Conservation (phyloP, 2,329 filamentous ascomycete species). For the Botrytis fragariae region DNA sequence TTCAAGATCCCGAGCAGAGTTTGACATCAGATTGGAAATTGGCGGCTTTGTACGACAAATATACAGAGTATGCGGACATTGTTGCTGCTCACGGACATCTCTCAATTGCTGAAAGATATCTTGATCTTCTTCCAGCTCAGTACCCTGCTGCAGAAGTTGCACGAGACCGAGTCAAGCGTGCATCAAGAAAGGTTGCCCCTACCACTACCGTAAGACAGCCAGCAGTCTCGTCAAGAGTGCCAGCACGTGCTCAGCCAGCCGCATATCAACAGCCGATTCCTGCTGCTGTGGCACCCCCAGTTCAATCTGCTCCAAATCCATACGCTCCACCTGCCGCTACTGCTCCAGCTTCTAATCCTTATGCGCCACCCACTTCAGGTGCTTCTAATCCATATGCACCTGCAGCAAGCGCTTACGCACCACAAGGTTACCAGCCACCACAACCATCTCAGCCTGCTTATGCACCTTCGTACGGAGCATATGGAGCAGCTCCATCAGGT, state of each 20-base stretch:
- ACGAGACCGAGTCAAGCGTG: constrained; percentile 78
- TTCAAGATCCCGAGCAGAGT: constrained; percentile 72
- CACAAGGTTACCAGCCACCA: constrained; percentile 42
- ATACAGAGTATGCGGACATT: constrained; percentile 95
- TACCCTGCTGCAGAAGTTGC: constrained; percentile 88
- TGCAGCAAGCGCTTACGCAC: constrained; percentile 40
- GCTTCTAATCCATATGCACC: constrained; percentile 50
- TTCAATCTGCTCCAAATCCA: constrained; percentile 38
- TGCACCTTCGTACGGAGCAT: constrained; percentile 34
- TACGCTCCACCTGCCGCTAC: constrained; percentile 40
- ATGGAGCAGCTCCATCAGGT: constrained; percentile 33
- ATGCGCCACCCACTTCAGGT: constrained; percentile 43
- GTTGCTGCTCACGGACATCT: constrained; percentile 87
- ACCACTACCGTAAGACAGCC: constrained; percentile 40
- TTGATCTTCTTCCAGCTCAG: constrained; percentile 77
- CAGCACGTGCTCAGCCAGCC: constrained; percentile 45
- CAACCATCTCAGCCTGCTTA: constrained; percentile 39
- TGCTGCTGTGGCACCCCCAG: constrained; percentile 31
- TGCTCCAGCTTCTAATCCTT: constrained; percentile 45
- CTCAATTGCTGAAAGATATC: constrained; percentile 82
- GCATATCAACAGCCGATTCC: constrained; percentile 50
- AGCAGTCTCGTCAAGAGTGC: constrained; percentile 41
- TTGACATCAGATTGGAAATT: constrained; percentile 85
- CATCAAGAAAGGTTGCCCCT: constrained; percentile 62
- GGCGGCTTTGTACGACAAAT: constrained; percentile 84